Evolutionary conservation across 441 rosid species (phyloP).

Genomic region (Erysimum cheiri): DNA sequence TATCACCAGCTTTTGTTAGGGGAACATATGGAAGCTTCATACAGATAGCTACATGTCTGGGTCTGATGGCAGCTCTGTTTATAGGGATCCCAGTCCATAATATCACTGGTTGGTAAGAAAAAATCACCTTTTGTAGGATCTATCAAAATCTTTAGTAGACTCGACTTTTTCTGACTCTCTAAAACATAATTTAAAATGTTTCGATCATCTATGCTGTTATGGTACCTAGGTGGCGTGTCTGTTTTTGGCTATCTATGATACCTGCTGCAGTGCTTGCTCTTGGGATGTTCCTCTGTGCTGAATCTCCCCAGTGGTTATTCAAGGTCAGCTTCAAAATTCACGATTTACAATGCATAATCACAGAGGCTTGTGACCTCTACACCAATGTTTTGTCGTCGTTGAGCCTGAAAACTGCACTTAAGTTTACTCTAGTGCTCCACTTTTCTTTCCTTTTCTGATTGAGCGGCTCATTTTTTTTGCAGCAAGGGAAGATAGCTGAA

Average conservation of each 20-base stretch:
- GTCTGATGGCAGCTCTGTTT: conserved; percentile 78
- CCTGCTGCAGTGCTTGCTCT: conserved; percentile 85
- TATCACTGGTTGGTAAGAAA: conserved; percentile 69
- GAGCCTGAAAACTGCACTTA: conserved; percentile 10
- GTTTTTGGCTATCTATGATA: conserved; percentile 81
- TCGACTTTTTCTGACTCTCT: not conserved
- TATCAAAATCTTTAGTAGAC: not conserved
- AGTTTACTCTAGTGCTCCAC: not conserved
- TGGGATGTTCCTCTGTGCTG: conserved; percentile 83
- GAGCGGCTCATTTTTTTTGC: conserved; percentile 35
- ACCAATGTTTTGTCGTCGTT: not conserved
- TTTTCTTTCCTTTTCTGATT: not conserved
- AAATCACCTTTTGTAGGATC: conserved; percentile 5
- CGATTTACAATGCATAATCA: not conserved
- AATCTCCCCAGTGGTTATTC: conserved; percentile 92
- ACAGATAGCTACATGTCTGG: conserved; percentile 93
- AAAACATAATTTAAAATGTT: not conserved
- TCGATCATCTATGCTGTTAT: conserved; percentile 24
- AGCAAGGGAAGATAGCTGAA: conserved; percentile 86
- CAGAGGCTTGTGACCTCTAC: not conserved
- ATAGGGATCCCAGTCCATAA: conserved; percentile 85
- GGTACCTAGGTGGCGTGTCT: conserved; percentile 77
- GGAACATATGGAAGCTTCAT: conserved; percentile 96
- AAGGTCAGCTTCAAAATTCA: conserved; percentile 56
- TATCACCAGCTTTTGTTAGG: conserved; percentile 93